These are phyloP conservation scores for Colletotrichum sp. DNA, from an alignment of 2,329 filamentous ascomycete species.

Conservation along the genomic window DNA sequence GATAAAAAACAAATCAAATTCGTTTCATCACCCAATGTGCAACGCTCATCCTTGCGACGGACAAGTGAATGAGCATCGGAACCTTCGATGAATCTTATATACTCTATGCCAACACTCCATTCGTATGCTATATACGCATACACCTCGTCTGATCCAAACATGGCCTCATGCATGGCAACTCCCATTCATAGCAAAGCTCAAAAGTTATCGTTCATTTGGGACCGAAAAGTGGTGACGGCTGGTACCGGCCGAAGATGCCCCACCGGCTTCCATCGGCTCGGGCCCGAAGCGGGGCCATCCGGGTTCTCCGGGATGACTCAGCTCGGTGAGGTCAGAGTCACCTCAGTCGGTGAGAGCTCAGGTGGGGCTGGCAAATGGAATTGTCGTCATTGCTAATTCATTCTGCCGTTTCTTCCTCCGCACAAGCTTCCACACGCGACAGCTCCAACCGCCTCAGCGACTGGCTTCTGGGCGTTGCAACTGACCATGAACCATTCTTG, in stretches of 20 bases:
- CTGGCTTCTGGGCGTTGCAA: neutral
- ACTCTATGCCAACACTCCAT: no score
- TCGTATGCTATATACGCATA: no score
- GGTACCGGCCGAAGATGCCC: neutral
- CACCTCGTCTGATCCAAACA: no score
- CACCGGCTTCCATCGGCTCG: neutral
- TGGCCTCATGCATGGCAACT: no score
- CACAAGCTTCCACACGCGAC: neutral
- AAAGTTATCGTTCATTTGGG: no score
- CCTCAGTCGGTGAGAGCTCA: neutral
- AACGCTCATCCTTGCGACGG: no score
- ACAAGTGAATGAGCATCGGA: no score
- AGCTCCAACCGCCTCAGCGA: neutral
- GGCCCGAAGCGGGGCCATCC: neutral
- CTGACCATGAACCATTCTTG: neutral
- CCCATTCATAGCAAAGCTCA: no score
- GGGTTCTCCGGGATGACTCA: neutral
- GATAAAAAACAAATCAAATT: no score
- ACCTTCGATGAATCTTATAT: no score
- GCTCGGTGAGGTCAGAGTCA: neutral
- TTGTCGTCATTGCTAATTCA: constrained; percentile 19
- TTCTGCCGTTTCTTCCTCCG: neutral
- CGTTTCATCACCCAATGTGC: no score
- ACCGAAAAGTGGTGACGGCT: no score
- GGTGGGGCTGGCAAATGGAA: constrained; percentile 1